These are phyloP conservation scores for Hypoxylon subgilvum DNA, from an alignment of 495 filamentous ascomycete species.

Conservation along the genomic window DNA sequence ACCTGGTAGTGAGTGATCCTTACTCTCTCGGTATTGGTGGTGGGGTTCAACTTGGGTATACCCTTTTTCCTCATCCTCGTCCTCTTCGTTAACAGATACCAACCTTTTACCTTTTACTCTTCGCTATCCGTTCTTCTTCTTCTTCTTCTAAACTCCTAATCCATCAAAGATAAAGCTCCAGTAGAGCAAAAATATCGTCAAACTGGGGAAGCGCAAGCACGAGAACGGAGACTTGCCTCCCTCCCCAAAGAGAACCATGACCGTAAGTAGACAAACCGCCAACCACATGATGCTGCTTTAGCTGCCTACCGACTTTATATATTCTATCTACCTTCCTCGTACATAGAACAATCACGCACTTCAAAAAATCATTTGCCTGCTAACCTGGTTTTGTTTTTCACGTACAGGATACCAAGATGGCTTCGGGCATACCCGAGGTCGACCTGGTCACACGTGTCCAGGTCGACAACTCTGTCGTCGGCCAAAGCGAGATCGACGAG, in stretches of 20 bases:
- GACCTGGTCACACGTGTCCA: constrained; percentile 80
- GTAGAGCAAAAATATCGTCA: constrained; percentile 37
- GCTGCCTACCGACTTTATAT: too few relatives aligned
- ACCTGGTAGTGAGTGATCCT: constrained; percentile 26
- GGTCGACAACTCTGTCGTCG: constrained; percentile 68
- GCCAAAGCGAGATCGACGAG: constrained; percentile 83
- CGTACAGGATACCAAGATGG: constrained; percentile 48
- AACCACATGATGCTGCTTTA: not conserved
- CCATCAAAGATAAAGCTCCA: constrained; percentile 22
- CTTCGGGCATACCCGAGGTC: constrained; percentile 53
- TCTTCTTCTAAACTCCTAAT: constrained; percentile 1
- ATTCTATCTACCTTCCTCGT: not conserved
- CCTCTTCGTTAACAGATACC: not conserved
- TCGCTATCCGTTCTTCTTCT: not conserved
- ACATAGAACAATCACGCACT: not conserved
- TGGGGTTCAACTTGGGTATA: constrained; percentile 31
- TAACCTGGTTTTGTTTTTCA: constrained; percentile 33
- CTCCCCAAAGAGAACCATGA: constrained; percentile 83
- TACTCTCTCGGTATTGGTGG: constrained; percentile 19
- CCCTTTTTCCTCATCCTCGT: constrained; percentile 8
- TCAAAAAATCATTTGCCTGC: not conserved
- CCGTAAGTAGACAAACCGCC: constrained; percentile 61
- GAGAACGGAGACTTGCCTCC: constrained; percentile 74
- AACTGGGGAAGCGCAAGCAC: constrained; percentile 83
- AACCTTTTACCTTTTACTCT: not conserved